Conservation (phyloP, 2,329 filamentous ascomycete genomes). For the Onygenales sp. region DNA sequence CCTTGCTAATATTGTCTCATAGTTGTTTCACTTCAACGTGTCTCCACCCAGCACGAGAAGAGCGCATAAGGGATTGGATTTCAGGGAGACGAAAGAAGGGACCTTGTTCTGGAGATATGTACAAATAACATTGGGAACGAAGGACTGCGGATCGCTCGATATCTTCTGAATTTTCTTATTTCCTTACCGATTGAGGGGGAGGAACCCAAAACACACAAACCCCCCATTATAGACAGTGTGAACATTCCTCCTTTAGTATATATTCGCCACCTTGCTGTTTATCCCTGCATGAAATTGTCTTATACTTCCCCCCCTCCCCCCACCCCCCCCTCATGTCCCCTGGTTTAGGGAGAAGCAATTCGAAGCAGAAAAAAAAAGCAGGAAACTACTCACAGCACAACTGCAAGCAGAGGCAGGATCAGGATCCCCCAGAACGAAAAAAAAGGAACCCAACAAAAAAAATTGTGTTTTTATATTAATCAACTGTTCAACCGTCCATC, state of each 20-base stretch:
- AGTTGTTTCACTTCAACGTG: slow-evolving; percentile 84
- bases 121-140: not conserved
- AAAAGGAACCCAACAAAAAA: not conserved
- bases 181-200: not conserved
- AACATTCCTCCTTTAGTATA: not conserved
- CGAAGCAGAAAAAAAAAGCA: not conserved
- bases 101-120: not conserved
- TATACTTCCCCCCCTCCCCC: not conserved
- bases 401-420: not conserved
- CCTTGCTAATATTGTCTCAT: slow-evolving; percentile 39
- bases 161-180: not conserved
- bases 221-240: not conserved
- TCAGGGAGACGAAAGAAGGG: not conserved
- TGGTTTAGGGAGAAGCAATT: not conserved
- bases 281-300: not conserved
- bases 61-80: slow-evolving; percentile 47
- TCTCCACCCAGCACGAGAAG: slow-evolving; percentile 88
- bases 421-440: too few relatives aligned
- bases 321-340: not conserved
- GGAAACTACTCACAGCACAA: not conserved
- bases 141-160: not conserved
- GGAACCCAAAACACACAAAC: not conserved
- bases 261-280: not conserved
- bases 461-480: not conserved
- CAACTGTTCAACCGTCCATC: not conserved